phyloP scores from a whole-genome alignment of 768 basidiomycete species.

The Lactarius hengduanensis region DNA sequence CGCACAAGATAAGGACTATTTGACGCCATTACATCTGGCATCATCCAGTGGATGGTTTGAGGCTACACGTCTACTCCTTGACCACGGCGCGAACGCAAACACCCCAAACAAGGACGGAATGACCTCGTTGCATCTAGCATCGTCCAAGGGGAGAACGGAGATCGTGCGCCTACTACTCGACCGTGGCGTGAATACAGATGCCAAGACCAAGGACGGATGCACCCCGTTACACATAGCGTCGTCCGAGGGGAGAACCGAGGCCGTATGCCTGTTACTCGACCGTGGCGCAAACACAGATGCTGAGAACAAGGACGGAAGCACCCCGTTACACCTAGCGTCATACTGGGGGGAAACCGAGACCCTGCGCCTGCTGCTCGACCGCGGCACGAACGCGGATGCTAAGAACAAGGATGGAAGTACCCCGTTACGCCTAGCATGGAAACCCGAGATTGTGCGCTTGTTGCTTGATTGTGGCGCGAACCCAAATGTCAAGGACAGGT shows the following conservation, averaged over 20 bases:
- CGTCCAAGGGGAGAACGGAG: background rate
- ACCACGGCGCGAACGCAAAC: no score
- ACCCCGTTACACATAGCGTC: no score
- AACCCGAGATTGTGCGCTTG: background rate
- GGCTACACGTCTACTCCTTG: no score
- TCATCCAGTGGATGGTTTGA: background rate
- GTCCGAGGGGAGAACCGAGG: background rate
- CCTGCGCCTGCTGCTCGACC: background rate
- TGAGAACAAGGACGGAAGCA: background rate
- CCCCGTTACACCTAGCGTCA: background rate
- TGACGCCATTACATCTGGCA: background rate
- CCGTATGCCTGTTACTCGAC: background rate
- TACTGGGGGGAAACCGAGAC: background rate
- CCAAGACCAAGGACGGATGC: background rate
- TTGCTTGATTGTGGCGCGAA: background rate
- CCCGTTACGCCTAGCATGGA: background rate
- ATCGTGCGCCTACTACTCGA: background rate
- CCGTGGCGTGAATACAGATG: background rate
- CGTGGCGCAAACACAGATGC: background rate
- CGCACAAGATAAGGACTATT: background rate
- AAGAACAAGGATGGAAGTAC: background rate
- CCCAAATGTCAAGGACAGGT: background rate
- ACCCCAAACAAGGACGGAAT: no score
- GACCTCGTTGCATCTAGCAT: no score
- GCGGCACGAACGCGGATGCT: background rate